phyloP scores from a whole-genome alignment of 805 yeast species.

The Yamadazyma paraphyllophila region DNA sequence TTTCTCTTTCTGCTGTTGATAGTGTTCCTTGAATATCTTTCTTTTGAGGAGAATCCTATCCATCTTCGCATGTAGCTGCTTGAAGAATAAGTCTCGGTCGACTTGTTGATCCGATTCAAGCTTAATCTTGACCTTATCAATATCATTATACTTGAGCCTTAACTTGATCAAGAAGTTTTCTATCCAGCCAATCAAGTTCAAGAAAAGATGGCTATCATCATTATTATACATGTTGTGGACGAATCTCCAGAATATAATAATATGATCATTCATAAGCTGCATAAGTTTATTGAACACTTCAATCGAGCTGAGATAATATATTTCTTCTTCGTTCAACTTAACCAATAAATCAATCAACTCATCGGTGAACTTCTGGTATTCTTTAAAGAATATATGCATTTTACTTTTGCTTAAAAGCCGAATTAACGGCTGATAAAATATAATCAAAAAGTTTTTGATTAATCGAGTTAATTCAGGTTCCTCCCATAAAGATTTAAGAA shows the following conservation, averaged over 20 bases:
- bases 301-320: constrained; percentile 45
- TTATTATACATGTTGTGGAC: constrained; percentile 78
- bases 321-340: constrained; percentile 48
- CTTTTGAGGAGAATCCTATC: constrained; percentile 37
- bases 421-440: constrained; percentile 43
- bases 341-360: constrained; percentile 69
- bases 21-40: constrained; percentile 33
- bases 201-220: constrained; percentile 71
- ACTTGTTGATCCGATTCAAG: constrained; percentile 27
- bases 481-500: constrained; percentile 75
- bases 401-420: constrained; percentile 35
- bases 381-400: constrained; percentile 37
- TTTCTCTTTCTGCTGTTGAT: constrained; percentile 19
- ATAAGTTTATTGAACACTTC: constrained; percentile 69
- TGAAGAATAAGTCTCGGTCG: constrained; percentile 29
- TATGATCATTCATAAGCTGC: constrained; percentile 66
- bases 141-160: constrained; percentile 53
- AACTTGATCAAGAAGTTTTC: constrained; percentile 62
- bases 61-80: constrained; percentile 42
- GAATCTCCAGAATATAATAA: constrained; percentile 68
- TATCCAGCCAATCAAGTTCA: constrained; percentile 72
- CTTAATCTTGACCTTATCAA: constrained; percentile 24
- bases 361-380: constrained; percentile 37
- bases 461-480: constrained; percentile 80
- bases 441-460: constrained; percentile 62